A percentile compares a stretch with the other conserved stretches of the same genome.
phyloP scores from a whole-genome alignment of 495 filamentous ascomycete species.

The Penicillium samsonianum region DNA sequence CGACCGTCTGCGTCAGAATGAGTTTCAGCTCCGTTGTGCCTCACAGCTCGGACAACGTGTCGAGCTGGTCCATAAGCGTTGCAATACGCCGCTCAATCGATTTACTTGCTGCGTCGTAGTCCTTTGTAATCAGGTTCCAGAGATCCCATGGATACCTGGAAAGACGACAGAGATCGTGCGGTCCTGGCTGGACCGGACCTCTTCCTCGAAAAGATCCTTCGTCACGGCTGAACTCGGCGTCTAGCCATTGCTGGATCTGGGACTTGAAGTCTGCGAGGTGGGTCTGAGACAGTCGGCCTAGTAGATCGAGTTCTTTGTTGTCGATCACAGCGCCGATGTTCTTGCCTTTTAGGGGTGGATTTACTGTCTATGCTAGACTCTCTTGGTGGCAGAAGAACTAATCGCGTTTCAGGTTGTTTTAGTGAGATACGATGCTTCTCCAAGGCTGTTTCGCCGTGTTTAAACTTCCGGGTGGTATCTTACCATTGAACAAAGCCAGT shows the following conservation, averaged over 20 bases:
- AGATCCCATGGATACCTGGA: constrained; percentile 55
- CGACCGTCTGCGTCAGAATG: constrained; percentile 50
- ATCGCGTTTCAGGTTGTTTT: neutral
- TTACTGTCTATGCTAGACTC: constrained; percentile 45
- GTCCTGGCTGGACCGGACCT: constrained; percentile 30
- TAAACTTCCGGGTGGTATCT: neutral
- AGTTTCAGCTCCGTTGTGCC: constrained; percentile 45
- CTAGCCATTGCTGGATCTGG: constrained; percentile 45
- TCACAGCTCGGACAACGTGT: constrained; percentile 39
- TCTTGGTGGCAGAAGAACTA: constrained; percentile 50
- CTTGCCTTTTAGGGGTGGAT: constrained; percentile 27
- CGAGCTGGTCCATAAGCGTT: constrained; percentile 47
- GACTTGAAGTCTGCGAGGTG: constrained; percentile 43
- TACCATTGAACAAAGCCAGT: constrained; percentile 49
- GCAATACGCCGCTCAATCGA: constrained; percentile 47
- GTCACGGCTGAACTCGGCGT: constrained; percentile 30
- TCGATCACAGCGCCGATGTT: constrained; percentile 47
- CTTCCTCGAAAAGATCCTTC: constrained; percentile 25
- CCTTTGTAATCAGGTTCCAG: constrained; percentile 46
- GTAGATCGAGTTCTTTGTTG: constrained; percentile 32
- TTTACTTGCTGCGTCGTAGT: constrained; percentile 32
- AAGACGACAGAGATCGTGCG: constrained; percentile 46
- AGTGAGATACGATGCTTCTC: constrained; percentile 5
- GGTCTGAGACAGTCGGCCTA: constrained; percentile 31
- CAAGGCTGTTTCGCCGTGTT: neutral